These are phyloP conservation scores for Allium sativum DNA, from an alignment of 106 monocot species.

Conservation along the genomic window DNA sequence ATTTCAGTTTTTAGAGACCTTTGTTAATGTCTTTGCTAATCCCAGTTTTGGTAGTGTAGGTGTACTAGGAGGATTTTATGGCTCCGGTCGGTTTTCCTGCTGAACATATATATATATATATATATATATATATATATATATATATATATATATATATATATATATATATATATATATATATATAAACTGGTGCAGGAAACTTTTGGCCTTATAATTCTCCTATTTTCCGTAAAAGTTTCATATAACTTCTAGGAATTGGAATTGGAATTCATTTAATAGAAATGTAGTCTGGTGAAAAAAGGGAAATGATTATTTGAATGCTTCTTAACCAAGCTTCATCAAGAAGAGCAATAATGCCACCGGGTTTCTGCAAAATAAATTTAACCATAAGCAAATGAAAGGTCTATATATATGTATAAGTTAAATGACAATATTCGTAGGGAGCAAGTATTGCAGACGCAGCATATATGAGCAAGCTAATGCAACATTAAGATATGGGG, in stretches of 20 bases:
- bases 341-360: constrained; percentile 73
- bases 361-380: constrained; percentile 61
- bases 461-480: not conserved
- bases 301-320: not conserved
- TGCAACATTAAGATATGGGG: not conserved
- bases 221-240: constrained; percentile 66
- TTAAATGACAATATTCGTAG: not conserved
- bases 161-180: too few relatives aligned
- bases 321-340: constrained; percentile 79
- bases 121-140: too few relatives aligned
- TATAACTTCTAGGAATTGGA: constrained; percentile 42
- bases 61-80: too few relatives aligned
- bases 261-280: not conserved
- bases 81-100: too few relatives aligned
- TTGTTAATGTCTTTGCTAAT: too few relatives aligned
- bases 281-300: not conserved
- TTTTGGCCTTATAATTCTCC: constrained; percentile 74
- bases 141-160: too few relatives aligned
- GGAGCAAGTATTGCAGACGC: not conserved
- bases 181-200: constrained; percentile 48
- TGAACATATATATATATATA: too few relatives aligned
- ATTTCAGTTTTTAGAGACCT: too few relatives aligned
- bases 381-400: constrained; percentile 4
- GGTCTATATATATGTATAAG: not conserved
- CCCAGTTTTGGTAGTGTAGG: too few relatives aligned